Base-by-base conservation (phyloP, 805 yeast species). In the Yarrowia yakushimensis region DNA sequence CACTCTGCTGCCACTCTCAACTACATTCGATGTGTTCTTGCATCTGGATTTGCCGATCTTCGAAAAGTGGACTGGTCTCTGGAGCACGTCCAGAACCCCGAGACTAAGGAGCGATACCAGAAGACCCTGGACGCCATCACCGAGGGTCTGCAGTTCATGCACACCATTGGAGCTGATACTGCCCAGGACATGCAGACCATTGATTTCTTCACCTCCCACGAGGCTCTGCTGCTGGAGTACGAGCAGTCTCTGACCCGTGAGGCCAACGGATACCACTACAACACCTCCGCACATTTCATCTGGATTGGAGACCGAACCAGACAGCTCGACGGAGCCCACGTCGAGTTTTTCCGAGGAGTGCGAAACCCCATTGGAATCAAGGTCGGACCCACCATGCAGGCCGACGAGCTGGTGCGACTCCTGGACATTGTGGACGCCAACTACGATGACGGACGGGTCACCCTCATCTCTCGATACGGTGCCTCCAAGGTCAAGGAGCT, bases 281-380 rank as follows among this genome's bases (percentile, higher is more conserved):
- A 77, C 65, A 76, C 79, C 4, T 75, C 78, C 6, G 76, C 79
- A 1, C 79, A 77, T 60, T 77, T 77, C 65, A 68, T 77, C 28
- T 77, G 79, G 79, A 77, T 77, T 23, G 80, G 80, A 23, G 80
- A 77, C 64, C 72, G 80, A 31, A 77, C 80, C 1, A 68, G 80
- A 11, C 80, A 77, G 67, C 67, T 76, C 2, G 74, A 76, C 54
- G 78, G 80, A 17, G 80, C 80, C n/a, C 80, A 77, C 61, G 80
- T 77, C 23, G 80, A 77, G 69, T 77, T 74, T 65, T 77, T 77
- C 71, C 66, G 80, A 30, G 80, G 80, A 7, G 69, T 77, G 3
- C 70, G 69, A 65, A 77, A 77, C 65, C 80, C 80, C 4, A 74
- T 77, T 52, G 80, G 80, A 4, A 70, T 77, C 64, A 77, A 77